Conservation (phyloP, 1,139 yeast species). For the Insectozyma bohioensis region DNA sequence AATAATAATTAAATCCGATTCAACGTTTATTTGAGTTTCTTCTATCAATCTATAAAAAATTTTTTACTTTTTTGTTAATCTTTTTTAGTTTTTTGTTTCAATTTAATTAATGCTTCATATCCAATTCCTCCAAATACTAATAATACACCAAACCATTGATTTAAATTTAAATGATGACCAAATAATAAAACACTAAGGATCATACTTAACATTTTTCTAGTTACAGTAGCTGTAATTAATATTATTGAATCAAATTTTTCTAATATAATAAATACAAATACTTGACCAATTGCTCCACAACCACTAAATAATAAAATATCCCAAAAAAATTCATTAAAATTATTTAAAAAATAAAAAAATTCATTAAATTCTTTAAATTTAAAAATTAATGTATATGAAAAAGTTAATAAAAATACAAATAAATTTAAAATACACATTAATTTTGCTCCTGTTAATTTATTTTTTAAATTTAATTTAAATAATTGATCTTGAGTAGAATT, state of each 20-base stretch:
- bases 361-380: conserved; percentile 51
- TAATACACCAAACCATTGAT: conserved; percentile 77
- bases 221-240: conserved; percentile 89
- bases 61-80: background rate
- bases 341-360: conserved; percentile 45
- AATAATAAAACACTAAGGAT: conserved; percentile 80
- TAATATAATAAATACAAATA: conserved; percentile 81
- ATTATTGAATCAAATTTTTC: conserved; percentile 83
- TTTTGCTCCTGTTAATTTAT: conserved; percentile 61
- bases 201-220: conserved; percentile 96
- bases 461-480: conserved; percentile 42
- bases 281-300: conserved; percentile 90
- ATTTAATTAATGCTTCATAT: conserved; percentile 27
- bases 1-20: too few relatives aligned
- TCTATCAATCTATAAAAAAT: too few relatives aligned
- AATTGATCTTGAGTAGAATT: conserved; percentile 91
- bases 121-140: conserved; percentile 76
- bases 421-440: conserved; percentile 82
- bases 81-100: conserved; percentile 8
- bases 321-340: conserved; percentile 41
- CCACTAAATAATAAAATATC: conserved; percentile 69
- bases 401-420: conserved; percentile 45
- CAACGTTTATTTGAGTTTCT: too few relatives aligned
- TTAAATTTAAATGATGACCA: conserved; percentile 62
- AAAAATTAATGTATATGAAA: conserved; percentile 40